A percentile compares a stretch with the other conserved stretches of the same genome.
phyloP scores from a whole-genome alignment of 2,329 filamentous ascomycete species.

The Aphanoascus verrucosus region DNA sequence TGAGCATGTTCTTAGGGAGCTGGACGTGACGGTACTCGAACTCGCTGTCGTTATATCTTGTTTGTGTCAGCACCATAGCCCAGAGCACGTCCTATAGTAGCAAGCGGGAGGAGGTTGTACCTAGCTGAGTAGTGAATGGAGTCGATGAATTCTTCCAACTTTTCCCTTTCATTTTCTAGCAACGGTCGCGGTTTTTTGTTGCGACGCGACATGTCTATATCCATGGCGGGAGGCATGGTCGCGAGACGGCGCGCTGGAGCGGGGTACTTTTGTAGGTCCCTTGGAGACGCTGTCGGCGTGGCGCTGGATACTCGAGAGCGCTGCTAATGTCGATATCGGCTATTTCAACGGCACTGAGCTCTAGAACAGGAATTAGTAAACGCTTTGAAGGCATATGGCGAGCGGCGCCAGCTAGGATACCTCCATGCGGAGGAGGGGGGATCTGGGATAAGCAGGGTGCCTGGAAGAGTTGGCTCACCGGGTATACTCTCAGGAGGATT shows the following conservation, averaged over 20 bases:
- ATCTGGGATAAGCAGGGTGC: neutral
- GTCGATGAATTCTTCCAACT: constrained; percentile 83
- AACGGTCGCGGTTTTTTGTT: constrained; percentile 77
- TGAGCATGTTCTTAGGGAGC: constrained; percentile 95
- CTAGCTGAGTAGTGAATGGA: constrained; percentile 90
- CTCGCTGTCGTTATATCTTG: constrained; percentile 81
- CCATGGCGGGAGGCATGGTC: constrained; percentile 21
- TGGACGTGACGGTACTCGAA: constrained; percentile 98
- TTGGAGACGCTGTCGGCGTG: neutral
- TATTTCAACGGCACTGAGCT: no score
- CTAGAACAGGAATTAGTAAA: no score
- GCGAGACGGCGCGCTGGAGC: neutral
- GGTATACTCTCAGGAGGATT: neutral
- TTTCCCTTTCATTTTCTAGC: constrained; percentile 67
- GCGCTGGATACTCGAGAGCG: no score
- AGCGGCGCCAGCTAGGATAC: no score
- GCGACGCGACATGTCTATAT: constrained; percentile 73
- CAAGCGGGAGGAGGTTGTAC: constrained; percentile 41
- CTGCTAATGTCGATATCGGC: no score
- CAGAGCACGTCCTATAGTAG: neutral
- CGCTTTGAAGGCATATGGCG: no score
- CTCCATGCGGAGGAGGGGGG: neutral
- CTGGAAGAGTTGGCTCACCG: neutral
- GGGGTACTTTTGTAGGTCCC: neutral
- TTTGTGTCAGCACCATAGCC: constrained; percentile 9